These are phyloP conservation scores for Rhodotorula sp. DNA, from an alignment of 1,284 basidiomycete species.

Conservation along the genomic window DNA sequence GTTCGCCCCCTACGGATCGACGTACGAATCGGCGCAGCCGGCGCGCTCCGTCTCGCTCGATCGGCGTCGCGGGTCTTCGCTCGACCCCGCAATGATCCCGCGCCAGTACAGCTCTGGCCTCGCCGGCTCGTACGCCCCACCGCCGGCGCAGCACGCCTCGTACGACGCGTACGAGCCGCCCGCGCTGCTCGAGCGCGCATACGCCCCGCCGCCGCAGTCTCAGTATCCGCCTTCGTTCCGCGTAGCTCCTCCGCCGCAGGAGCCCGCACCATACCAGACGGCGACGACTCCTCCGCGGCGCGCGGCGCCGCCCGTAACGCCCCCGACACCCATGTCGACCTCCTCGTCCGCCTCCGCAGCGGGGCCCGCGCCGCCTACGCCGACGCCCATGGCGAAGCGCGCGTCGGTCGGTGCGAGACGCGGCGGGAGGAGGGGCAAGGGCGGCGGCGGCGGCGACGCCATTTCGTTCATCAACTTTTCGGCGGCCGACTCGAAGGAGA, in stretches of 20 bases:
- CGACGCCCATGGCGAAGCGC: background rate
- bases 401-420: background rate
- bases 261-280: too few relatives aligned
- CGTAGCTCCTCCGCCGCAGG: background rate
- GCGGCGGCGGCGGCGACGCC: constrained; percentile 4
- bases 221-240: background rate
- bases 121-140: background rate
- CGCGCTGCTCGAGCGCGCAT: background rate
- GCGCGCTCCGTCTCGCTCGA: background rate
- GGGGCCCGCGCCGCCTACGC: background rate
- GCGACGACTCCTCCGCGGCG: too few relatives aligned
- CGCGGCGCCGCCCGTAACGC: too few relatives aligned
- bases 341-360: too few relatives aligned
- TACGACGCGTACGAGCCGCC: background rate
- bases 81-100: constrained; percentile 19
- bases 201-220: background rate
- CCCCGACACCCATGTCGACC: too few relatives aligned
- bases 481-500: constrained; percentile 39
- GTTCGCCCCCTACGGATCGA: constrained; percentile 1
- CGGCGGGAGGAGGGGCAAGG: background rate
- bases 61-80: constrained; percentile 20
- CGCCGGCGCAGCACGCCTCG: background rate
- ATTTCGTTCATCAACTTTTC: constrained; percentile 47
- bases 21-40: background rate
- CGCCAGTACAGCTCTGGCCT: constrained; percentile 6